These are phyloP conservation scores for Fragilaria radians DNA, from an alignment of 108 stramenopile genomes.

Conservation along the genomic window DNA sequence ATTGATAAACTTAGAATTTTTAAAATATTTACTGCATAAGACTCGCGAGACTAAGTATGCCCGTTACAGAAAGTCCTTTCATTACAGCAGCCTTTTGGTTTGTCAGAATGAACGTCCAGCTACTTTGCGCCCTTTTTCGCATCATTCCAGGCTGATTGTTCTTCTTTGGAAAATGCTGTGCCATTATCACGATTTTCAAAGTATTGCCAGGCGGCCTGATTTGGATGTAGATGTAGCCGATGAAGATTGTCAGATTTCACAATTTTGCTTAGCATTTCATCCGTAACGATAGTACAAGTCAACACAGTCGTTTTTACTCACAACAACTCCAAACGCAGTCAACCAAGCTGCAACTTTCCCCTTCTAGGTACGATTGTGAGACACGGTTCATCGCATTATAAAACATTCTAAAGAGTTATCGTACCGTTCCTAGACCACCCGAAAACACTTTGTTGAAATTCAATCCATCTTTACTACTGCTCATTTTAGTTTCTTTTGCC, in stretches of 20 bases:
- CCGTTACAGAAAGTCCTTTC: too few relatives aligned
- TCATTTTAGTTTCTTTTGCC: too few relatives aligned
- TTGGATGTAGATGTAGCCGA: not conserved
- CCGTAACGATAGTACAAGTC: not conserved
- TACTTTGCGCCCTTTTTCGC: conserved; percentile 5
- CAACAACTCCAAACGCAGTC: conserved; percentile 18
- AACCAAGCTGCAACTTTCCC: conserved; percentile 27
- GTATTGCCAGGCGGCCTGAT: conserved; percentile 22
- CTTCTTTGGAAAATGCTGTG: conserved; percentile 28
- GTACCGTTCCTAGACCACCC: conserved; percentile 34
- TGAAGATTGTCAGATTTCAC: not conserved
- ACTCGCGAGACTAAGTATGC: too few relatives aligned
- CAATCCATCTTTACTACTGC: not conserved
- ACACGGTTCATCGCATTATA: not conserved
- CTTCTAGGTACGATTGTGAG: conserved; percentile 3
- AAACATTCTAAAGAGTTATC: not conserved
- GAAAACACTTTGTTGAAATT: conserved; percentile 21
- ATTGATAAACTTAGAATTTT: too few relatives aligned
- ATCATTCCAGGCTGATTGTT: conserved; percentile 32
- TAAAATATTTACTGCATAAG: too few relatives aligned
- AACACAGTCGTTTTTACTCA: not conserved
- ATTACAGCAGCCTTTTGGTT: too few relatives aligned
- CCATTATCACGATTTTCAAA: conserved; percentile 40
- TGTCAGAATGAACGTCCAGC: too few relatives aligned
- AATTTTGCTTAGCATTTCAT: not conserved